These are phyloP conservation scores for Clohesyomyces aquaticus DNA, from an alignment of 495 filamentous ascomycete genomes.

Conservation along the genomic window DNA sequence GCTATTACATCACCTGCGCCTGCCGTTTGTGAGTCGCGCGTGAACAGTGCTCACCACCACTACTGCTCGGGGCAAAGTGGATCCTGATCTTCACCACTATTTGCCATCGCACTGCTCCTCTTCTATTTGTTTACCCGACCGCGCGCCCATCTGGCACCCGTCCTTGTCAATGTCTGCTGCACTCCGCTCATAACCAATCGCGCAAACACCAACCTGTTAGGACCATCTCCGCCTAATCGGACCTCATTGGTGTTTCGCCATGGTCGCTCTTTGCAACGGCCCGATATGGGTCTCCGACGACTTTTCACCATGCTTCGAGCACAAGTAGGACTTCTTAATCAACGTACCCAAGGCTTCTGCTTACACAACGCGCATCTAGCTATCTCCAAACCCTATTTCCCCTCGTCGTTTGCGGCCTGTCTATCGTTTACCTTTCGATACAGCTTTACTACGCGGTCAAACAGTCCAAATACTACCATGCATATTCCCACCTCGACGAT, in stretches of 20 bases:
- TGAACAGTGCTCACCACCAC: background rate
- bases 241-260: constrained; percentile 40
- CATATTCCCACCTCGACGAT: constrained; percentile 48
- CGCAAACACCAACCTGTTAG: constrained; percentile 23
- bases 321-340: constrained; percentile 66
- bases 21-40: constrained; percentile 7
- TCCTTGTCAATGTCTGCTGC: constrained; percentile 15
- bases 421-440: constrained; percentile 65
- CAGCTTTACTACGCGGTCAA: constrained; percentile 56
- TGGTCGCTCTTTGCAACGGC: constrained; percentile 77
- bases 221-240: background rate
- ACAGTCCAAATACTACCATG: constrained; percentile 52
- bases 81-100: background rate
- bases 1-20: constrained; percentile 16
- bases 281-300: constrained; percentile 89
- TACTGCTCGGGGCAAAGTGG: constrained; percentile 3
- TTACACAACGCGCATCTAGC: constrained; percentile 51
- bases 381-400: constrained; percentile 85
- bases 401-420: constrained; percentile 68
- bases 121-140: constrained; percentile 17
- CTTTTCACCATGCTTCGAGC: constrained; percentile 83
- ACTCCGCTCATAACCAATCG: constrained; percentile 20
- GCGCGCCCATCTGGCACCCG: constrained; percentile 1
- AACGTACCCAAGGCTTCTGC: background rate
- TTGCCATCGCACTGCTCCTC: background rate